Evolutionary conservation across 371 early-diverging fungal genomes (phyloP).

Genomic region (Choanephora cucurbitarum): DNA sequence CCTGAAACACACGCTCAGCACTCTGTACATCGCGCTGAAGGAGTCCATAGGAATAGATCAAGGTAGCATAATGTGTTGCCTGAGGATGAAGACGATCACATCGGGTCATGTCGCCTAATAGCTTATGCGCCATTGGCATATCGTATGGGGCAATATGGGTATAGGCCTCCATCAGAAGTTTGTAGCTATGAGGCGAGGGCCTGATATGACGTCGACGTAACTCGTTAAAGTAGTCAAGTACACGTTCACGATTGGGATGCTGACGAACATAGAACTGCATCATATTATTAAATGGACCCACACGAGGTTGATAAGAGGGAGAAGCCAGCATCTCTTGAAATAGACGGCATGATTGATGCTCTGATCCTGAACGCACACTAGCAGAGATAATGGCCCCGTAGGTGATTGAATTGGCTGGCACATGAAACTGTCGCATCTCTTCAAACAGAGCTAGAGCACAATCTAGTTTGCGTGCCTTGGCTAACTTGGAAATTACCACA

Average conservation of each 20-base stretch:
- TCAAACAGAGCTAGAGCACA: constrained; percentile 57
- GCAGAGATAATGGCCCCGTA: constrained; percentile 69
- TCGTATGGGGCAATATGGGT: constrained; percentile 64
- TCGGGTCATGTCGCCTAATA: constrained; percentile 53
- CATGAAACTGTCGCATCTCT: constrained; percentile 57
- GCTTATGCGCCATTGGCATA: constrained; percentile 57
- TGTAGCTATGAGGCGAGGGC: constrained; percentile 64
- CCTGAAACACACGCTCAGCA: constrained; percentile 51
- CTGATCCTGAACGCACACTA: constrained; percentile 63
- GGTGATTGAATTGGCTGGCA: constrained; percentile 59
- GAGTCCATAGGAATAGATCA: constrained; percentile 64
- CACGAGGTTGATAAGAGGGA: constrained; percentile 52
- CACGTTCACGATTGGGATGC: constrained; percentile 55
- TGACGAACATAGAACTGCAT: constrained; percentile 69
- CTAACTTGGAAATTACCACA: constrained; percentile 65
- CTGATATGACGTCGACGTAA: constrained; percentile 50
- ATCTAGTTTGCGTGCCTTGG: constrained; percentile 66
- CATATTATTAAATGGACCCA: constrained; percentile 67
- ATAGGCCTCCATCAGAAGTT: constrained; percentile 63
- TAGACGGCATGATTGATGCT: constrained; percentile 48
- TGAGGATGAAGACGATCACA: constrained; percentile 48
- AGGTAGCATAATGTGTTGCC: constrained; percentile 61
- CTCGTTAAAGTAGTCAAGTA: constrained; percentile 54
- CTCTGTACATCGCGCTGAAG: constrained; percentile 54
- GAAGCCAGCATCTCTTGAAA: constrained; percentile 58